Evolutionary conservation across 2,329 filamentous ascomycete species (phyloP), one percentile per base, ranked within the genome.

Genomic region (Fusarium decemcellulare): DNA sequence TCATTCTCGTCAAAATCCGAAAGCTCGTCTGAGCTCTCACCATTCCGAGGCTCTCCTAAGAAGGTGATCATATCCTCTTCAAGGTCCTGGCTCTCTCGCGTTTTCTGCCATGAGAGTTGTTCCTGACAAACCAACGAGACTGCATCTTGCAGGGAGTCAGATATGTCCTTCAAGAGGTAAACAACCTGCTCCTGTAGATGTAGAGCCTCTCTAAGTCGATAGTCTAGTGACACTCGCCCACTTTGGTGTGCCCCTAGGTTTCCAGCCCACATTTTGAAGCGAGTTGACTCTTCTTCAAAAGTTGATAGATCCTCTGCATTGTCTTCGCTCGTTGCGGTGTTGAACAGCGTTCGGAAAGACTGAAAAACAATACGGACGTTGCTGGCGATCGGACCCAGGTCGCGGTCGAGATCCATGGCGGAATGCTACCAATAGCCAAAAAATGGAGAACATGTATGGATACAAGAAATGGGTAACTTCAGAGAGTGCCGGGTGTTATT

Each of bases 221-320:
- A 34, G 5, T 74, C 69, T 0, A 76, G 47, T 1, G 73, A 76
- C 0, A 37, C 37, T 1, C 23, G 37, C 2, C 72, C 63, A 0
- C 12, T 63, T 6, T 53, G 59, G 1, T 75, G 52, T 2, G 73
- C 73, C 16, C 56, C 66, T 5, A 69, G 54, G 14, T 73, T 72
- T 0, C 65, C 69, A 0, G 40, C 30, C 74, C 71, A 76, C n/a
- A 76, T 64, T n/a, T 65, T 70, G 52, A 74, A 67, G 1, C 73
- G 67, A 0, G 8, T 18, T 0, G 46, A 42, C 1, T 64, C 40
- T 6, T 70, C 58, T 5, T 57, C 39, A 0, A 56, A n/a, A 1
- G 1, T 6, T 2, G 29, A 0, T 1, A 2, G 0, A 7, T 10
- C 10, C 4, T 8, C 10, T 23, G 43, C 27, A 34, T 7, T 23